Evolutionary conservation across 2,329 filamentous ascomycete genomes (phyloP), one percentile per base, ranked within the genome.

Genomic region (Epichloe typhina): DNA sequence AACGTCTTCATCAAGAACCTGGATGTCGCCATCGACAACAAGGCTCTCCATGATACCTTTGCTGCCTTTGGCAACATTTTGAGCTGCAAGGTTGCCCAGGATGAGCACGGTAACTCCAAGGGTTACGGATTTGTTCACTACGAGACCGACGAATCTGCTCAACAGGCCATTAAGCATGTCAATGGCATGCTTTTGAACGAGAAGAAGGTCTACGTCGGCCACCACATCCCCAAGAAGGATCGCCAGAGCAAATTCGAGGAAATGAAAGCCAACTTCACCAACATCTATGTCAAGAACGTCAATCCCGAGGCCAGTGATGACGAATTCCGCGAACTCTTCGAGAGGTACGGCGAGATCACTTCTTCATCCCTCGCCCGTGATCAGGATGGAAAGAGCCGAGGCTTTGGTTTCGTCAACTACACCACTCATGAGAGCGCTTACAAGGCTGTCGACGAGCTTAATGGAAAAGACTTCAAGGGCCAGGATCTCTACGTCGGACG

Each of bases 201-300:
- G 82, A 98, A 98, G 85, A 98, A 98, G 82, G 93, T 98, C 58
- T 98, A 94, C 62, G 93, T 98, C 61, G 93, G 93, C 58, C 91
- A 96, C 74, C 93, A 98, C 75, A 97, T 98, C 64, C 90, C 93
- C 69, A 97, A 97, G 86, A 97, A 97, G 81, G 93, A 98, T 68
- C 91, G 93, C 64, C 93, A 97, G 81, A 95, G 88, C 88, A 98
- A 98, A 77, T 97, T 97, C 62, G 93, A 98, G 77, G 93, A 98
- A 80, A 98, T 98, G 91, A 98, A 98, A 84, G 93, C 93, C 71
- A 98, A 98, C 80, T 98, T 94, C 80, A 98, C 93, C 77, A 98
- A 98, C 71, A 84, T 98, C 72, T 98, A 98, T 75, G 88, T 98
- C 76, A 98, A 98, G 84, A 98, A 98, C 76, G 85, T 98, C 61